A percentile compares a stretch with the other conserved stretches of the same genome.
phyloP scores from a whole-genome alignment of 1,284 basidiomycete genomes.

The Ustilago cynodontis region DNA sequence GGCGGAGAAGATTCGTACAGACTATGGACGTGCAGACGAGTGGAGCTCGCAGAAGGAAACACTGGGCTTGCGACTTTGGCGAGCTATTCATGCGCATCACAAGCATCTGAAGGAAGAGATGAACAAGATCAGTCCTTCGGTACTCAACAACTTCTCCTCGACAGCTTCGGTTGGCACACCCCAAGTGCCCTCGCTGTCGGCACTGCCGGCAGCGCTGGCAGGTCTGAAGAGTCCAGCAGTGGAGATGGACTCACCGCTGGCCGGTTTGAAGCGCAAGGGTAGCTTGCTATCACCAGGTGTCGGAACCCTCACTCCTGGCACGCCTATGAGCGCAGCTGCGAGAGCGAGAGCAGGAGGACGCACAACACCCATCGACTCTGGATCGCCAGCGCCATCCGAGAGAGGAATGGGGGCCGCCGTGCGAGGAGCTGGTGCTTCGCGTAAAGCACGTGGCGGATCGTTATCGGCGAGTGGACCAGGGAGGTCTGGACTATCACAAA shows the following conservation, averaged over 20 bases:
- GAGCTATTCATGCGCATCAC: slow-evolving; percentile 56
- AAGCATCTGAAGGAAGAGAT: slow-evolving; percentile 58
- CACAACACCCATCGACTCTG: slow-evolving; percentile 47
- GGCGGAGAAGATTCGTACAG: slow-evolving; percentile 56
- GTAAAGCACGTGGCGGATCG: slow-evolving; percentile 45
- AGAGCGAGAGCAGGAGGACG: slow-evolving; percentile 43
- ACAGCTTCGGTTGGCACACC: slow-evolving; percentile 45
- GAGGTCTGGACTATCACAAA: slow-evolving; percentile 41
- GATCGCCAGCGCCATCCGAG: slow-evolving; percentile 47
- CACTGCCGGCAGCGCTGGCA: slow-evolving; percentile 39
- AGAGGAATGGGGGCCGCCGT: slow-evolving; percentile 35
- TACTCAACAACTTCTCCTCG: slow-evolving; percentile 58
- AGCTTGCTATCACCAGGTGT: slow-evolving; percentile 32
- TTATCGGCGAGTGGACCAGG: slow-evolving; percentile 36
- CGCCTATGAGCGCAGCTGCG: slow-evolving; percentile 41
- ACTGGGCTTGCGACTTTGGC: slow-evolving; percentile 59
- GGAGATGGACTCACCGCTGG: slow-evolving; percentile 44
- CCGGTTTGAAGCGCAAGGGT: slow-evolving; percentile 44
- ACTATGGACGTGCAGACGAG: slow-evolving; percentile 65
- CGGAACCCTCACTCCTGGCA: slow-evolving; percentile 35
- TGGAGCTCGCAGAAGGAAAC: slow-evolving; percentile 62
- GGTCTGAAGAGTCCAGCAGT: slow-evolving; percentile 52
- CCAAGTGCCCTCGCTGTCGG: slow-evolving; percentile 39
- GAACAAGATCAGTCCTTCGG: slow-evolving; percentile 55
- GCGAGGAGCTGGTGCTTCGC: slow-evolving; percentile 32